Percentiles rank a stretch among this genome's conserved stretches.
phyloP scores from a whole-genome alignment of 768 basidiomycete genomes.

The Daedaleopsis nitida region DNA sequence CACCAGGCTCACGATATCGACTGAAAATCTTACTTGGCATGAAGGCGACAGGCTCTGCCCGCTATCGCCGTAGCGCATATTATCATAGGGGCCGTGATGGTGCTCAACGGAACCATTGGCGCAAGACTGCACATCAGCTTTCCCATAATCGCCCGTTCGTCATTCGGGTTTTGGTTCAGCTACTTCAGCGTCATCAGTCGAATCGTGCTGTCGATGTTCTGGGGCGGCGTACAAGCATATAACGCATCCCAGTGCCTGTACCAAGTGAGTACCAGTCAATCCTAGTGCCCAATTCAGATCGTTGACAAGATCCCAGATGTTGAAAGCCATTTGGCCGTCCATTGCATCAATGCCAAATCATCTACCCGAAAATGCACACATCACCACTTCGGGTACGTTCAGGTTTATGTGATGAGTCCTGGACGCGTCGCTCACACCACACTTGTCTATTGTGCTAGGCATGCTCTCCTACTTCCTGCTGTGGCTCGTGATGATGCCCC shows the following conservation, averaged over 20 bases:
- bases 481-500: constrained; percentile 72
- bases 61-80: constrained; percentile 73
- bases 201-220: constrained; percentile 78
- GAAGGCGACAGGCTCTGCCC: constrained; percentile 65
- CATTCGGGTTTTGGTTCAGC: constrained; percentile 88
- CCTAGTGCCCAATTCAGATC: too few relatives aligned
- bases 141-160: constrained; percentile 78
- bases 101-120: constrained; percentile 77
- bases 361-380: constrained; percentile 55
- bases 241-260: constrained; percentile 68
- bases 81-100: constrained; percentile 72
- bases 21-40: constrained; percentile 54
- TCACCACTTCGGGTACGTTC: constrained; percentile 62
- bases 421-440: too few relatives aligned
- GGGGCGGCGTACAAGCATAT: constrained; percentile 74
- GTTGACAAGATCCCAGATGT: constrained; percentile 42
- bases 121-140: constrained; percentile 81
- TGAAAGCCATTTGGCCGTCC: constrained; percentile 84
- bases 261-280: too few relatives aligned
- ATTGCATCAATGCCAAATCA: constrained; percentile 64
- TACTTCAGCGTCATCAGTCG: constrained; percentile 84
- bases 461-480: constrained; percentile 75
- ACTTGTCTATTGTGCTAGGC: too few relatives aligned
- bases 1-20: too few relatives aligned
- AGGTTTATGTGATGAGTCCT: too few relatives aligned